Evolutionary conservation across 306 rosid species (phyloP), one percentile per base, ranked within the genome.

Genomic region (Carpinus viminea): DNA sequence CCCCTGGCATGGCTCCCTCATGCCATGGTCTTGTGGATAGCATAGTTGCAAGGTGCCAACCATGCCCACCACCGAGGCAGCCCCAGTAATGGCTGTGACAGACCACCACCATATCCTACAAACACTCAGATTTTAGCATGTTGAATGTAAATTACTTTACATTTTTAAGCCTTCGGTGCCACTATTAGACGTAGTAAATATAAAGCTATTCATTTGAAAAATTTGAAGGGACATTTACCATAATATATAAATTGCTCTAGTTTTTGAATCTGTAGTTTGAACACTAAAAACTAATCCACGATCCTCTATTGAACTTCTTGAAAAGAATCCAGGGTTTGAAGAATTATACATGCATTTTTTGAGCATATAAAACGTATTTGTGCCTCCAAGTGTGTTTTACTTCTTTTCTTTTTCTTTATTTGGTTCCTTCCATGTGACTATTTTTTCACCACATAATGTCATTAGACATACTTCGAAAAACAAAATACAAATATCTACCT

Each of bases 401-500:
- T 38, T 38, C 43, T 38, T 38, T 38, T 38, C 6, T 38, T 31
- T 62, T 62, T 55, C 26, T 31, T 31, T 31, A 31, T 31, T 52
- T 73, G 21, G 38, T 51, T 16, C 20, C 41, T 26, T 53, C 64
- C 76, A 52, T 17, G 56, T 62, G 45, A 24, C 50, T 55, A 54
- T 17, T 54, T 54, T 9, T 57, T 56, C 78, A 64, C 74, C 45
- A 72, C 55, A 81, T 60, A 8, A 70, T 71, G 60, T 45, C 20
- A 15, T 31, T 54, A 57, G 24, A 18, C 15, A 71, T 46, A 74
- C 48, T 48, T 46, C 70, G 70, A 21, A 52, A 48, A 82, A 55
- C 45, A 70, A 18, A 57, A 82, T 28, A 31, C 12, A 57, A 21
- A 78, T 61, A 65, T 76, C 55, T 82, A 94, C 97, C 98, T 89